Conservation (phyloP, 1,139 yeast species). For the Yarrowia galli region DNA sequence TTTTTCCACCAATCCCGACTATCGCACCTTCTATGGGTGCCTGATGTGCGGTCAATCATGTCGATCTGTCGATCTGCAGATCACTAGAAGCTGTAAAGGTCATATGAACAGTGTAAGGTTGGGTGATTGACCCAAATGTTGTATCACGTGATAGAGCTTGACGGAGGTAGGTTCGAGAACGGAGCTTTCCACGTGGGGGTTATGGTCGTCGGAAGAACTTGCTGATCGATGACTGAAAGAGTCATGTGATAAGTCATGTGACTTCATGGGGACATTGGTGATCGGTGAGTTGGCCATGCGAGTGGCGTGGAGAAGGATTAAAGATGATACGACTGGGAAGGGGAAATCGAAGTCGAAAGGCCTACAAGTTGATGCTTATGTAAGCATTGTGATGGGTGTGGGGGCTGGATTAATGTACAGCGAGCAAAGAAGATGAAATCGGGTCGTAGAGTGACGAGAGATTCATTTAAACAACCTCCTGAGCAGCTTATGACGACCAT, state of each 20-base stretch:
- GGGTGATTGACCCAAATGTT: neutral
- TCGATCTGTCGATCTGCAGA: neutral
- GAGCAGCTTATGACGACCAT: too few relatives aligned
- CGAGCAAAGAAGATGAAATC: too few relatives aligned
- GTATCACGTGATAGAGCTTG: neutral
- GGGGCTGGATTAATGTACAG: too few relatives aligned
- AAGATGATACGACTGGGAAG: too few relatives aligned
- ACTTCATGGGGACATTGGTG: neutral
- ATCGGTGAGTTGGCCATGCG: too few relatives aligned
- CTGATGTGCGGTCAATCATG: conserved; percentile 14
- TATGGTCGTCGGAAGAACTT: neutral
- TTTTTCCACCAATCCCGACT: conserved; percentile 16
- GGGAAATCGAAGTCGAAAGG: too few relatives aligned
- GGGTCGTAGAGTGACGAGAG: too few relatives aligned
- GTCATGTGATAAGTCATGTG: neutral
- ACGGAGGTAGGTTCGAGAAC: conserved; percentile 3
- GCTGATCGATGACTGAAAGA: too few relatives aligned
- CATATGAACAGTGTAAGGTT: conserved; percentile 1
- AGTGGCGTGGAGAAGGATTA: too few relatives aligned
- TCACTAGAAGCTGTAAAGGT: neutral
- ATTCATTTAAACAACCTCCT: too few relatives aligned
- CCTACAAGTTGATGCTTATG: too few relatives aligned
- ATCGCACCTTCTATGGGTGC: neutral
- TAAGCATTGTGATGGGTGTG: too few relatives aligned
- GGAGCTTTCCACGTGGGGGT: conserved; percentile 18